phyloP scores from a whole-genome alignment of 2,329 filamentous ascomycete species.

The Colletotrichum truncatum region DNA sequence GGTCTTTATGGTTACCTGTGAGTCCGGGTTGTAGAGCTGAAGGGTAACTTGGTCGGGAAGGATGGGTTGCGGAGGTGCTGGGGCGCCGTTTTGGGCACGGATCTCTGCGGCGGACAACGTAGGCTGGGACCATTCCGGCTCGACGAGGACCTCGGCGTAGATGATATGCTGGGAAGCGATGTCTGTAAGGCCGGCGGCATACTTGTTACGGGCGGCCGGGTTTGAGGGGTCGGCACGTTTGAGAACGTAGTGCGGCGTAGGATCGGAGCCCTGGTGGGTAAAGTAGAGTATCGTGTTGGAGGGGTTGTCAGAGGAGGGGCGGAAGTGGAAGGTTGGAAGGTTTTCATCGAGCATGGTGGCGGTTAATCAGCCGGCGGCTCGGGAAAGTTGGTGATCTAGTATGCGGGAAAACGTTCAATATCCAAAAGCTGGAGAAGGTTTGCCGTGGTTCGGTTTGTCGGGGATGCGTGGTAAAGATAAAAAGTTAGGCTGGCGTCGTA shows the following conservation, averaged over 20 bases:
- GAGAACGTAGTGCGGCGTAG: slow-evolving; percentile 81
- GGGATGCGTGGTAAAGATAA: too few species aligned
- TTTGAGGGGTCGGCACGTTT: slow-evolving; percentile 78
- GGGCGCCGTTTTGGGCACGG: slow-evolving; percentile 71
- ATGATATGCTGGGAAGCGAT: slow-evolving; percentile 82
- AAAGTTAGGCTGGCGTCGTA: not conserved
- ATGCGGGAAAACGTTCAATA: too few species aligned
- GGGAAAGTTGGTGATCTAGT: not conserved
- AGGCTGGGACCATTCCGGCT: slow-evolving; percentile 87
- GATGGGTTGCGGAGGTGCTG: slow-evolving; percentile 71
- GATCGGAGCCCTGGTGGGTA: slow-evolving; percentile 81
- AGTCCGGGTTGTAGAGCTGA: slow-evolving; percentile 94
- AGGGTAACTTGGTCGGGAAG: slow-evolving; percentile 83
- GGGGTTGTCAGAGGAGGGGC: slow-evolving; percentile 60
- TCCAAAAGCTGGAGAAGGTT: not conserved
- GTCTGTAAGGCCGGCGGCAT: slow-evolving; percentile 87
- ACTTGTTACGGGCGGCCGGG: slow-evolving; percentile 79
- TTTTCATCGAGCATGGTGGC: slow-evolving; percentile 87
- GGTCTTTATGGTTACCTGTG: slow-evolving; percentile 76
- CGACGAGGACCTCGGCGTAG: slow-evolving; percentile 85
- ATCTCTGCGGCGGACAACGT: slow-evolving; percentile 84
- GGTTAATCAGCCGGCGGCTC: not conserved
- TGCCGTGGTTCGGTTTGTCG: too few species aligned
- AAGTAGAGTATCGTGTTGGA: slow-evolving; percentile 67
- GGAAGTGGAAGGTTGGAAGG: slow-evolving; percentile 77